Percentiles rank a stretch among this genome's conserved stretches.
Conservation (phyloP, 257 asterid species). For the Nemophila menziesii region DNA sequence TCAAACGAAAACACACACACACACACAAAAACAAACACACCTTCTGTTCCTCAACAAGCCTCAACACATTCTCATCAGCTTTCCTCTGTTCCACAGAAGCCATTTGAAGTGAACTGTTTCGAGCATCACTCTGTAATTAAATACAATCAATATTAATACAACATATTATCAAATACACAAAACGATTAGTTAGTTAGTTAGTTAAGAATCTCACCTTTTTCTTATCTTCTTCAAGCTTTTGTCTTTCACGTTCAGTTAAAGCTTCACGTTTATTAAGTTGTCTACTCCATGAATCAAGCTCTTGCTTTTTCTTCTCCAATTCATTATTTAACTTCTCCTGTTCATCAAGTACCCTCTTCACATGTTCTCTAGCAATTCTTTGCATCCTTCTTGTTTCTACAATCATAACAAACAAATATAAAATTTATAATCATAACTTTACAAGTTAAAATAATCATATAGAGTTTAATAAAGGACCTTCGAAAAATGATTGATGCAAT, state of each 20-base stretch:
- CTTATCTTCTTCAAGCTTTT: conserved; percentile 78
- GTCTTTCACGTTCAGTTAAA: conserved; percentile 64
- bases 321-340: conserved; percentile 54
- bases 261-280: conserved; percentile 76
- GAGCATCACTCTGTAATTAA: conserved; percentile 54
- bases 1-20: no score
- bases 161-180: no score
- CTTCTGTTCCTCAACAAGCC: conserved; percentile 80
- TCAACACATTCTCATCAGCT: conserved; percentile 63
- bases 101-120: conserved; percentile 58
- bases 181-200: no score
- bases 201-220: conserved; percentile 55
- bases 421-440: no score
- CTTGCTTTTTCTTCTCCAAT: conserved; percentile 51
- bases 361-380: conserved; percentile 55
- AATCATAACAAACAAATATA: no score
- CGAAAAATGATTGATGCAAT: conserved; percentile 59
- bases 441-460: no score
- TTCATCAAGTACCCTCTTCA: conserved; percentile 53
- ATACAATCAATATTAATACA: no score
- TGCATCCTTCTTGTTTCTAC: conserved; percentile 73
- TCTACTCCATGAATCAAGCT: conserved; percentile 68
- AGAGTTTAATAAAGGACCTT: no score
- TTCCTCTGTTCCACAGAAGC: conserved; percentile 75
- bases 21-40: no score